A percentile compares a stretch with the other conserved stretches of the same genome.
Evolutionary conservation across 208 protist genomes (phyloP).

Genomic region (Trypanosoma brucei): DNA sequence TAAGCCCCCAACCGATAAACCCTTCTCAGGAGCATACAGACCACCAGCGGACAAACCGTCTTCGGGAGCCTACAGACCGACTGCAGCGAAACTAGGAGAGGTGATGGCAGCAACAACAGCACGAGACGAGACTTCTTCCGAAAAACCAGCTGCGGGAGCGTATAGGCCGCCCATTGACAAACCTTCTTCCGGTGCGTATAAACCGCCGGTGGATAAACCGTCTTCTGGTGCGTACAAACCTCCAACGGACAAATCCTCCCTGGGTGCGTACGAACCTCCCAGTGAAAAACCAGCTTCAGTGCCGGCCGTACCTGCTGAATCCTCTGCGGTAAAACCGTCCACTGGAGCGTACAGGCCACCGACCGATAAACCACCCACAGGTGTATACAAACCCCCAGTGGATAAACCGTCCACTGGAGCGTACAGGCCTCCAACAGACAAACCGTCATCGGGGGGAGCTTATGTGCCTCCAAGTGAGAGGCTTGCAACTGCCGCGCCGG

Average conservation of each 20-base stretch:
- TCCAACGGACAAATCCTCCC: constrained; percentile 15
- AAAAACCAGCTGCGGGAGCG: constrained; percentile 13
- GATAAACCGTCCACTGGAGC: constrained; percentile 19
- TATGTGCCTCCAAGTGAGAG: too few relatives aligned
- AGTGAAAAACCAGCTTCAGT: constrained; percentile 16
- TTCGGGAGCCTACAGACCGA: constrained; percentile 32
- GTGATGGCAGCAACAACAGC: constrained; percentile 6
- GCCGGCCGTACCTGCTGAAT: constrained; percentile 29
- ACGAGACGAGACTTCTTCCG: constrained; percentile 20
- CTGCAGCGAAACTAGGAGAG: constrained; percentile 11
- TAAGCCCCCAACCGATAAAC: constrained; percentile 11
- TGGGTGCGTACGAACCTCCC: constrained; percentile 23
- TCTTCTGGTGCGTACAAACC: constrained; percentile 27
- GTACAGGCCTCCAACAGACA: constrained; percentile 23
- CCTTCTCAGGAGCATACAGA: constrained; percentile 22
- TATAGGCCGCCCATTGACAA: constrained; percentile 33
- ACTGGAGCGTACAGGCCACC: constrained; percentile 24
- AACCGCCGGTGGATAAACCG: constrained; percentile 14
- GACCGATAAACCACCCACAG: constrained; percentile 17
- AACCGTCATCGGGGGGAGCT: constrained; percentile 10
- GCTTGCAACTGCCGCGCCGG: too few relatives aligned
- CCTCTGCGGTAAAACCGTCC: constrained; percentile 6
- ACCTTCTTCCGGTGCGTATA: constrained; percentile 19
- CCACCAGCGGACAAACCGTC: constrained; percentile 17
- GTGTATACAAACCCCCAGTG: constrained; percentile 23